Base-by-base conservation (phyloP, 225 moss, liverwort and hornwort genomes). In the Asterella californica region DNA sequence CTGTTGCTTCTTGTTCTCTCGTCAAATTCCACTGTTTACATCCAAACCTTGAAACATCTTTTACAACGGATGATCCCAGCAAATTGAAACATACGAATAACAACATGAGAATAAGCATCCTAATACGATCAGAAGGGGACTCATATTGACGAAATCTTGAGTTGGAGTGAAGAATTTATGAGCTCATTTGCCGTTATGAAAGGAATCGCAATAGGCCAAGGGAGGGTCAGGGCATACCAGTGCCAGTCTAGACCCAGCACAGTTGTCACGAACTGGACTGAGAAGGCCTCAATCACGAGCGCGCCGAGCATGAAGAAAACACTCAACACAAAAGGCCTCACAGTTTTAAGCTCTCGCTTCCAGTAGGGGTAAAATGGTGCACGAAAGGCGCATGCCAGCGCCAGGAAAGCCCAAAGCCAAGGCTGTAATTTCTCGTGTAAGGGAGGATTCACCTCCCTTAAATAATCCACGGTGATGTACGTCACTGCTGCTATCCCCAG, bases 241-340 rank as follows among this genome's bases (percentile, higher is more conserved):
- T 97, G 97, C 97, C 97, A 97, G 83, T 94, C 91, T 30, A 97
- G 76, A 10, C 97, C 97, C 5, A 97, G 77, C n/a, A 97, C 92
- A 12, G 94, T 94, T 2, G 94, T 97, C 72, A 94, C 97, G 81
- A 94, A 97, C 75, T 97, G 94, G 66, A 97, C 94, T 61, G 94
- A 91, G 81, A 90, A 79, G 42, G 97, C 97, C 79, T 97, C 94
- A 34, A 97, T 32, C 67, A 83, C 87, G 15, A 97, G 85, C 55
- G 89, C 85, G 62, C 89, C 33, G 47, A 97, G 83, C 97, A 97
- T 97, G 84, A 97, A 94, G 15, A 93, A 67, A 46, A 94, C 69
- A 27, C 90, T 87, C 7, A 33, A 81, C 10, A 99, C 49, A 81
- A 95, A 95, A 11, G 92, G 79, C 29, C 87, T 86, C 17, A 93